Evolutionary conservation across 2,329 filamentous ascomycete species (phyloP), one percentile per base, ranked within the genome.

Genomic region (Colletotrichum magnum): DNA sequence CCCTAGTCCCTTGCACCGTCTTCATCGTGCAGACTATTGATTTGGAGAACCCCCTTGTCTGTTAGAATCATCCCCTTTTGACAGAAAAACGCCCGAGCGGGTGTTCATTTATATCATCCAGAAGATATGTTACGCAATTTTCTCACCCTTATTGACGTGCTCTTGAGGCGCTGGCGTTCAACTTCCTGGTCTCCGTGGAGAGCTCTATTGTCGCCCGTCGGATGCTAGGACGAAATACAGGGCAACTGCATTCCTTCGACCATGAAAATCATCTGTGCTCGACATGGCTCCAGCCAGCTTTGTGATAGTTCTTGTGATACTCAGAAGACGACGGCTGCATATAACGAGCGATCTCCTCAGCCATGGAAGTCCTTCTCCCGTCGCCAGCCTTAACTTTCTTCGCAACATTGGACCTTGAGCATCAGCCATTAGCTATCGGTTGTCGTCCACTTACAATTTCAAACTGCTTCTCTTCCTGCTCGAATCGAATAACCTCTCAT

Each of bases 161-260:
- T 24, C 32, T 45, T 7, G n/a, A 21, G 41, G 21, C 5, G 39
- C n/a, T 21, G 18, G 21, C 16, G 24, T 61, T 43, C 45, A 28
- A 26, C 15, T 57, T 50, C 43, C 43, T 32, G 43, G 16, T 24
- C 43, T 28, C 50, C 57, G 18, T 41, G 16, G 26, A 16, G 9
- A 43, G 56, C 21, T 41, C 15, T 50, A 57, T 47, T 47, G 67
- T 47, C 45, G 36, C 41, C 51, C 45, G 18, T 28, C 43, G n/a
- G 61, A 56, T 57, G 51, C 64, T 69, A 69, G 26, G 67, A 51
- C 21, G 45, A 50, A 61, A 69, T 69, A 69, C 56, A 69, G 67
- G 67, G 63, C 47, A 60, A 13, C 43, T 5, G 24, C 67, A 69
- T 69, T 69, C 63, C 67, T 56, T 28, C 51, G 5, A 21, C 15